phyloP scores from a whole-genome alignment of 2,329 filamentous ascomycete species.

The Fusarium fracticaudum region DNA sequence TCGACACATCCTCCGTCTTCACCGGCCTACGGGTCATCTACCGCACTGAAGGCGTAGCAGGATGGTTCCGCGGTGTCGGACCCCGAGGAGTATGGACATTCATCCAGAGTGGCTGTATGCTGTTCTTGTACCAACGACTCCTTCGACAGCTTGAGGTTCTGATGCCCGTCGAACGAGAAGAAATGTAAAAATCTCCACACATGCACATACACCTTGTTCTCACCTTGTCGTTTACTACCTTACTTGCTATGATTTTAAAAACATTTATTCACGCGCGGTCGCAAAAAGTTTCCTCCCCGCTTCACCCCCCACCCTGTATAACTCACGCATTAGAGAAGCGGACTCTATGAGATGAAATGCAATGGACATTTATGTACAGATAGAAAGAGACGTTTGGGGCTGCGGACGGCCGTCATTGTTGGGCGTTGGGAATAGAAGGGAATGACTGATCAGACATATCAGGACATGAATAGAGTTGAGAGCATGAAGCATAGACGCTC shows the following conservation, averaged over 20 bases:
- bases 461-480: slow-evolving; percentile 43
- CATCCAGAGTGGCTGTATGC: slow-evolving; percentile 95
- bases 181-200: slow-evolving; percentile 38
- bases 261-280: slow-evolving; percentile 9
- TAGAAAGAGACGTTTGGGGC: slow-evolving; percentile 35
- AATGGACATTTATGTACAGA: slow-evolving; percentile 43
- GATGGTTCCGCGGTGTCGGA: slow-evolving; percentile 95
- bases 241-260: slow-evolving; percentile 27
- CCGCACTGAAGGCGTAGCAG: slow-evolving; percentile 83
- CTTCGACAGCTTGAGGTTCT: slow-evolving; percentile 76
- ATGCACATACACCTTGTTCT: slow-evolving; percentile 22
- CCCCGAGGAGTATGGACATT: slow-evolving; percentile 96
- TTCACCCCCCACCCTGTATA: slow-evolving; percentile 15
- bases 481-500: slow-evolving; percentile 40
- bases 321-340: slow-evolving; percentile 29
- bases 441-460: slow-evolving; percentile 35
- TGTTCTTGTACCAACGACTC: slow-evolving; percentile 92
- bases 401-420: slow-evolving; percentile 38
- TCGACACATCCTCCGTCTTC: slow-evolving; percentile 90
- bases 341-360: slow-evolving; percentile 26
- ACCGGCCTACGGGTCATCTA: slow-evolving; percentile 89
- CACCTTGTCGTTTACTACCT: slow-evolving; percentile 29
- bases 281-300: slow-evolving; percentile 6
- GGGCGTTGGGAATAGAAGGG: slow-evolving; percentile 47
- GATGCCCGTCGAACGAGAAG: slow-evolving; percentile 46